Evolutionary conservation across 192 early-diverging fungal species (phyloP).

Genomic region (Cladochytrium replicatum): DNA sequence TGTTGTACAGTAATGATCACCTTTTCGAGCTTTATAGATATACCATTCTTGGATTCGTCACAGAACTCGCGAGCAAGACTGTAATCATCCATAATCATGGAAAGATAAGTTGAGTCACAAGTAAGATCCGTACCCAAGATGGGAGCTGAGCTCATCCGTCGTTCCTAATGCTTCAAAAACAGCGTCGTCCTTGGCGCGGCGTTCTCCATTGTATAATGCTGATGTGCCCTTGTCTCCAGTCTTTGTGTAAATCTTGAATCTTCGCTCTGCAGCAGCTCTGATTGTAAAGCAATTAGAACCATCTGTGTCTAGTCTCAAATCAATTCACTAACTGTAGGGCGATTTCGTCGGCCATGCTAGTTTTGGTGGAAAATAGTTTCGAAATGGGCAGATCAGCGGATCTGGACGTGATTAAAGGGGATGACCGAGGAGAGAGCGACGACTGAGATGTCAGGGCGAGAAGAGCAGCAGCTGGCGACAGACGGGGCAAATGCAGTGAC

Average conservation of each 20-base stretch:
- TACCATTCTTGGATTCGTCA: slow-evolving; percentile 35
- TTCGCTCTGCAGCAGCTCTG: slow-evolving; percentile 3
- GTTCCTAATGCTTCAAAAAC: slow-evolving; percentile 89
- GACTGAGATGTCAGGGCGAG: too few relatives aligned
- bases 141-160: slow-evolving; percentile 75
- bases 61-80: slow-evolving; percentile 48
- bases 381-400: too few relatives aligned
- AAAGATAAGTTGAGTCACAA: slow-evolving; percentile 11
- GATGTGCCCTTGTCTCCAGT: slow-evolving; percentile 92
- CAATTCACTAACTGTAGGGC: too few relatives aligned
- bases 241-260: slow-evolving; percentile 76
- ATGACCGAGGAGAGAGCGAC: too few relatives aligned
- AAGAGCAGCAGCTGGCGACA: too few relatives aligned
- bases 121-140: slow-evolving; percentile 41
- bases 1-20: slow-evolving; percentile 7
- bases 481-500: too few relatives aligned
- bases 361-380: too few relatives aligned
- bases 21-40: slow-evolving; percentile 42
- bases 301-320: too few relatives aligned
- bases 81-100: background rate
- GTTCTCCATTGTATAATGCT: slow-evolving; percentile 79
- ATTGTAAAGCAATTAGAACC: too few relatives aligned
- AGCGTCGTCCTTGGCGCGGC: slow-evolving; percentile 74
- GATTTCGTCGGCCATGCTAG: too few relatives aligned
- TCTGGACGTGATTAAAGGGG: too few relatives aligned